These are phyloP conservation scores for Candida nemodendra DNA, from an alignment of 805 yeast species.

Conservation along the genomic window DNA sequence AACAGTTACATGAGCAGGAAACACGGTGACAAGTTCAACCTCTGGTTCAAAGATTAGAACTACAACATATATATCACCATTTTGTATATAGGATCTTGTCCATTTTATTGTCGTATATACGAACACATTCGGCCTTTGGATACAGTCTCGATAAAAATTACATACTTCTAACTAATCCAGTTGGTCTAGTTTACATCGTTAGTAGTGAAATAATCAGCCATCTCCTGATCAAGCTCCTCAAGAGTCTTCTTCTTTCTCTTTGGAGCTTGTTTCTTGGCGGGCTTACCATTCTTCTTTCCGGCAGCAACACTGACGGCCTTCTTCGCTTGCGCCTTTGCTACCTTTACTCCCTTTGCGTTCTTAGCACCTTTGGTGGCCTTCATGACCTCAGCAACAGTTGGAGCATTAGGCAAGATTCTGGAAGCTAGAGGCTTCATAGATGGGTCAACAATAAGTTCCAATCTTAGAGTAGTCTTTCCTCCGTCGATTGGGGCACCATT, in stretches of 20 bases:
- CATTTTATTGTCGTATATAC: too few species aligned
- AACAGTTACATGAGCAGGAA: slow-evolving; percentile 50
- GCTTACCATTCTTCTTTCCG: too few species aligned
- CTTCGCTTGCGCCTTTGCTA: slow-evolving; percentile 3
- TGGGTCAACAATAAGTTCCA: slow-evolving; percentile 85
- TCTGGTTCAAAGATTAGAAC: slow-evolving; percentile 16
- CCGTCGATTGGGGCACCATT: slow-evolving; percentile 93
- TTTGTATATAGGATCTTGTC: slow-evolving; percentile 5
- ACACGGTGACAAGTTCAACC: slow-evolving; percentile 36
- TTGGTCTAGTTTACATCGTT: slow-evolving; percentile 28
- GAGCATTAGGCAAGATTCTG: slow-evolving; percentile 58
- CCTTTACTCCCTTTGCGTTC: slow-evolving; percentile 20
- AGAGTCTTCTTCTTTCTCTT: slow-evolving; percentile 64
- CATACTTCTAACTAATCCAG: not conserved
- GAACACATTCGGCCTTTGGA: too few species aligned
- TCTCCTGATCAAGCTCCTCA: slow-evolving; percentile 95
- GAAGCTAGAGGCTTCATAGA: slow-evolving; percentile 68
- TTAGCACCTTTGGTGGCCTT: slow-evolving; percentile 17
- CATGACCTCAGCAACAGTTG: slow-evolving; percentile 10
- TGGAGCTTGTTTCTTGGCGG: slow-evolving; percentile 24
- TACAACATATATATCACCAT: slow-evolving; percentile 5
- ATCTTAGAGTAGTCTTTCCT: slow-evolving; percentile 72
- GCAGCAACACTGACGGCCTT: slow-evolving; percentile 1
- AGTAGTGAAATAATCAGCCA: slow-evolving; percentile 89
- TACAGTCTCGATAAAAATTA: slow-evolving; percentile 1